These are phyloP conservation scores for Nakazawaea laoshanensis DNA, from an alignment of 805 yeast species.

Conservation along the genomic window DNA sequence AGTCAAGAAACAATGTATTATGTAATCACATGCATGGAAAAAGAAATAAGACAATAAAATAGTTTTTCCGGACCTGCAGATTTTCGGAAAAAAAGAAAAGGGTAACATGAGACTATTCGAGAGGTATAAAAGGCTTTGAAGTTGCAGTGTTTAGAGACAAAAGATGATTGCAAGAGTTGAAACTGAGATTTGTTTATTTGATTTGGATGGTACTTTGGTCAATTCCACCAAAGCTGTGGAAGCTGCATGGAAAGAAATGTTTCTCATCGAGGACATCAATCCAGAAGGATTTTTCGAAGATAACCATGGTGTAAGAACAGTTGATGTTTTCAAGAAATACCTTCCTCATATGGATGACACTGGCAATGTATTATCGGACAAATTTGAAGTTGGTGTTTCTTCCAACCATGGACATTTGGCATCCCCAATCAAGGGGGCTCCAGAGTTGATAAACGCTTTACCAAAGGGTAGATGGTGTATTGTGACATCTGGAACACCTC, in stretches of 20 bases:
- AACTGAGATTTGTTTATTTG: conserved; percentile 41
- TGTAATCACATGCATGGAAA: too few species aligned
- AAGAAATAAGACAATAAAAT: too few species aligned
- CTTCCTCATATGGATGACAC: conserved; percentile 68
- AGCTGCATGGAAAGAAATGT: conserved; percentile 73
- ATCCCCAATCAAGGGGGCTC: conserved; percentile 69
- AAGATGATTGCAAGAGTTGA: conserved; percentile 11
- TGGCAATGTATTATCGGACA: conserved; percentile 43
- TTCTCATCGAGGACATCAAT: conserved; percentile 55
- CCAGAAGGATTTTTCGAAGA: conserved; percentile 64
- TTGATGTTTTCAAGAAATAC: conserved; percentile 65
- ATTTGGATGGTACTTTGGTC: conserved; percentile 83
- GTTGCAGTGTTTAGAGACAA: not conserved
- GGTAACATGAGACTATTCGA: too few species aligned
- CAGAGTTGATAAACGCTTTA: conserved; percentile 47
- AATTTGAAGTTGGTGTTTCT: conserved; percentile 61
- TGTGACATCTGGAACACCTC: conserved; percentile 77
- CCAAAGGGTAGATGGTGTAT: conserved; percentile 72
- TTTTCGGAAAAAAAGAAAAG: too few species aligned
- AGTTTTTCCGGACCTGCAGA: conserved; percentile 2
- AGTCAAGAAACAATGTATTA: too few species aligned
- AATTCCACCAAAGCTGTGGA: conserved; percentile 78
- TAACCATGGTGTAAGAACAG: conserved; percentile 79
- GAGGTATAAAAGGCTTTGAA: too few species aligned
- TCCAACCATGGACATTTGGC: conserved; percentile 67